Percentiles rank a stretch among this genome's conserved stretches.
Evolutionary conservation across 2,329 filamentous ascomycete species (phyloP).

Genomic region (Colletotrichum sp.): DNA sequence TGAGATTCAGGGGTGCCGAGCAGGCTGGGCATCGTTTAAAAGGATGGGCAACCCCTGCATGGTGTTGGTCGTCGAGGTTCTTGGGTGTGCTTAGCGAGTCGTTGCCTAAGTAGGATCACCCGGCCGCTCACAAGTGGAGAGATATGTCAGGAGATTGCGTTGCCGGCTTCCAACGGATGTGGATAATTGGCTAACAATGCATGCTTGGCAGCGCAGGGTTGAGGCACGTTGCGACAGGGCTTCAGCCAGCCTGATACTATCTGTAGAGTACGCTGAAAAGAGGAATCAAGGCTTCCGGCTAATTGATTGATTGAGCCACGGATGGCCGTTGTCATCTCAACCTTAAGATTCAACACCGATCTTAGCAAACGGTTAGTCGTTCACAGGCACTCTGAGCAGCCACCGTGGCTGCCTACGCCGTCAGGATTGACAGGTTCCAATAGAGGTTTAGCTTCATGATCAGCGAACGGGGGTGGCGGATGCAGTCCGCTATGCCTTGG

Average conservation of each 20-base stretch:
- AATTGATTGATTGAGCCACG: not conserved
- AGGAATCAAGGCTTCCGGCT: not conserved
- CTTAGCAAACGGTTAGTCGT: not conserved
- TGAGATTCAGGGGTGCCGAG: not conserved
- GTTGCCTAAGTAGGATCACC: not conserved
- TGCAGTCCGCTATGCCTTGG: not conserved
- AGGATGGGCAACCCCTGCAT: not conserved
- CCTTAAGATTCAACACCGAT: not conserved
- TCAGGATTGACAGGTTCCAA: not conserved
- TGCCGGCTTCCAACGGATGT: not conserved
- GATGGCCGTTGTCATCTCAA: not conserved
- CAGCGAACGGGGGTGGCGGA: not conserved
- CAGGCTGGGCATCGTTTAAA: not conserved
- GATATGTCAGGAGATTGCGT: not conserved
- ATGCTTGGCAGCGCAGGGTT: constrained; percentile 1
- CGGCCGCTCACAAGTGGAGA: not conserved
- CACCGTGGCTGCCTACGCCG: not conserved
- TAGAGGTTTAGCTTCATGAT: not conserved
- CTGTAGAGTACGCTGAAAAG: not conserved
- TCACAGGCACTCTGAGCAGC: not conserved
- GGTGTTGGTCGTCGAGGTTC: not conserved
- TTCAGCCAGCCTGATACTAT: not conserved
- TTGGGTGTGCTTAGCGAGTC: not conserved
- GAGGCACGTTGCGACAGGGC: not conserved
- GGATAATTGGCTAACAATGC: not conserved